Evolutionary conservation across 768 basidiomycete genomes (phyloP), one percentile per base, ranked within the genome.

Genomic region (Russula abietina): DNA sequence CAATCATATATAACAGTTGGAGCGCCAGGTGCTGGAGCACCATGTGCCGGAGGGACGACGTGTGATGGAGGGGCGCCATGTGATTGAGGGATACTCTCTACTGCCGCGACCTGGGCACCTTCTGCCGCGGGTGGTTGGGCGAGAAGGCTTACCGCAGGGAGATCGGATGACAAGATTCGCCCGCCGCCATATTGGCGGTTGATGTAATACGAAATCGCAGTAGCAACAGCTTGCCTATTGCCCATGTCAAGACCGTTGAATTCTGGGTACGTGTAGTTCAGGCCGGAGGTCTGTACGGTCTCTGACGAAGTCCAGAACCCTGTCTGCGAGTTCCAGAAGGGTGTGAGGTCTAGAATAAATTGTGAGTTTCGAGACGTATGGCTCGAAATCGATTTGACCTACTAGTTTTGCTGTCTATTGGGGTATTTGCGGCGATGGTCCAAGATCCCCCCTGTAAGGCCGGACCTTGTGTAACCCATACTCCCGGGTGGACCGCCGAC

Each of bases 261-360:
- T 39, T 83, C 81, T 12, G 81, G 81, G 68, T 83, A 82, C 1
- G 78, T 74, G 65, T 83, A 83, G 33, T 76, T 73, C 16, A 82
- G 69, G 10, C 65, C 67, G 10, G 28, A 43, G 6, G 74, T 62
- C 9, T 73, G 74, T 39, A 73, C 70, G 6, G 73, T 67, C 9
- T 69, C 69, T 0, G 72, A 36, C 2, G 80, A 78, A 3, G 62
- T 66, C 80, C 80, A 82, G 71, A 74, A 81, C 7, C 64, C 69
- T 4, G 62, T 64, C 46, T 75, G 69, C 8, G 70, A 67, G 54
- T 75, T 73, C 76, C 78, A 78, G 75, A 82, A 83, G 26, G 81
- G 80, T 4, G 79, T 76, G 16, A 83, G 71, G 26, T 71, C 80
- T 80, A 54, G 7, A 59, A 49, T 55, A 30, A 4, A 11, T 36